These are phyloP conservation scores for Glycine latifolia DNA, from an alignment of 306 rosid species.

Conservation along the genomic window DNA sequence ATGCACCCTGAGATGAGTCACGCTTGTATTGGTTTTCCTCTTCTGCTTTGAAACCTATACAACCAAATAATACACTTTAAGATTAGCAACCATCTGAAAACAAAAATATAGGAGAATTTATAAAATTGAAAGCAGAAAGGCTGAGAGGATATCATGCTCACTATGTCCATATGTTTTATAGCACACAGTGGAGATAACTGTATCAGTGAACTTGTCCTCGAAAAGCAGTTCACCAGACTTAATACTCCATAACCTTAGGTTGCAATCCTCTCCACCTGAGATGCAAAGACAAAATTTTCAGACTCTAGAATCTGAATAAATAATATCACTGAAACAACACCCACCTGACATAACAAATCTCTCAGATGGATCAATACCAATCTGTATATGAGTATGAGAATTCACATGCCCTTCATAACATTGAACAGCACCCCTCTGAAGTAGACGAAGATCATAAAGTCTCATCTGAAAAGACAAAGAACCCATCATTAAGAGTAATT, in stretches of 20 bases:
- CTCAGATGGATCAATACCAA: slow-evolving; percentile 85
- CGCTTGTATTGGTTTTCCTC: slow-evolving; percentile 43
- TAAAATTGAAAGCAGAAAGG: slow-evolving; percentile 33
- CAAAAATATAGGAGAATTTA: not conserved
- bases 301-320: slow-evolving; percentile 30
- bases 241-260: slow-evolving; percentile 79
- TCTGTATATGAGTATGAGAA: slow-evolving; percentile 75
- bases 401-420: slow-evolving; percentile 82
- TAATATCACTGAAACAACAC: slow-evolving; percentile 35
- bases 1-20: slow-evolving; percentile 60
- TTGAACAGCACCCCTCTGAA: slow-evolving; percentile 85
- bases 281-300: slow-evolving; percentile 30
- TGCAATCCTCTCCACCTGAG: slow-evolving; percentile 91
- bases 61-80: slow-evolving; percentile 24
- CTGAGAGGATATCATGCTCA: slow-evolving; percentile 31
- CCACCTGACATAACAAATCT: slow-evolving; percentile 83
- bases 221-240: slow-evolving; percentile 87
- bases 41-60: slow-evolving; percentile 47
- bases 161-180: slow-evolving; percentile 58
- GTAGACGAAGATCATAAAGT: slow-evolving; percentile 83
- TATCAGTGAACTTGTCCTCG: slow-evolving; percentile 75
- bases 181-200: slow-evolving; percentile 73
- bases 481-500: slow-evolving; percentile 31
- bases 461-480: slow-evolving; percentile 58
- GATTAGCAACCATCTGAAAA: slow-evolving; percentile 24